These are phyloP conservation scores for Malassezia brasiliensis DNA, from an alignment of 1,284 basidiomycete species.

Conservation along the genomic window DNA sequence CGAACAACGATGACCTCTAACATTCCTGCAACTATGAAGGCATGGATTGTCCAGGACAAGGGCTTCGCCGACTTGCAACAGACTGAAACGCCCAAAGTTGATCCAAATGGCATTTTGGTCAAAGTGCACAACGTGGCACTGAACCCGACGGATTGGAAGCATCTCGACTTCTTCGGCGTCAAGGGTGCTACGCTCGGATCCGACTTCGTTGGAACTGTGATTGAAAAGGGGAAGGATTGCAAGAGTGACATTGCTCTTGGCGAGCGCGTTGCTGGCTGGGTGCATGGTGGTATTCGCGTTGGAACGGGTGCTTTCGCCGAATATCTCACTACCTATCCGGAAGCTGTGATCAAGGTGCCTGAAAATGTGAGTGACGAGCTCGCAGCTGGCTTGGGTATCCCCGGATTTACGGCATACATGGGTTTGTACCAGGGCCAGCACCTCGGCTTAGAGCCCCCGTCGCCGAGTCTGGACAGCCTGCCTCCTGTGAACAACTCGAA, in stretches of 20 bases:
- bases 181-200: constrained; percentile 53
- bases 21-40: constrained; percentile 24
- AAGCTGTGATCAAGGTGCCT: constrained; percentile 30
- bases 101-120: constrained; percentile 27
- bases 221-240: constrained; percentile 50
- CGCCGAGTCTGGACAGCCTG: constrained; percentile 19
- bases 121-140: constrained; percentile 29
- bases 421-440: constrained; percentile 17
- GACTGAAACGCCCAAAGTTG: constrained; percentile 30
- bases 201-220: constrained; percentile 58
- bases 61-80: constrained; percentile 23
- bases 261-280: constrained; percentile 55
- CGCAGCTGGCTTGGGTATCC: constrained; percentile 32
- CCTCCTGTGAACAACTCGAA: constrained; percentile 20
- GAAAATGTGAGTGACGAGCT: constrained; percentile 21
- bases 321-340: constrained; percentile 43
- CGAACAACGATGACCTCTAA: too few relatives aligned
- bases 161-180: constrained; percentile 47
- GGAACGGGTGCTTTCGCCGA: constrained; percentile 47
- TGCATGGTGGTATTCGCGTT: constrained; percentile 50
- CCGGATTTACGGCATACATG: constrained; percentile 31
- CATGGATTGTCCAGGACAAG: constrained; percentile 28
- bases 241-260: constrained; percentile 52
- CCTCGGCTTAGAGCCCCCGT: constrained; percentile 20
- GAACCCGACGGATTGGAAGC: constrained; percentile 47